Evolutionary conservation across 2,329 filamentous ascomycete genomes (phyloP).

Genomic region (Cordyceps fumosorosea): DNA sequence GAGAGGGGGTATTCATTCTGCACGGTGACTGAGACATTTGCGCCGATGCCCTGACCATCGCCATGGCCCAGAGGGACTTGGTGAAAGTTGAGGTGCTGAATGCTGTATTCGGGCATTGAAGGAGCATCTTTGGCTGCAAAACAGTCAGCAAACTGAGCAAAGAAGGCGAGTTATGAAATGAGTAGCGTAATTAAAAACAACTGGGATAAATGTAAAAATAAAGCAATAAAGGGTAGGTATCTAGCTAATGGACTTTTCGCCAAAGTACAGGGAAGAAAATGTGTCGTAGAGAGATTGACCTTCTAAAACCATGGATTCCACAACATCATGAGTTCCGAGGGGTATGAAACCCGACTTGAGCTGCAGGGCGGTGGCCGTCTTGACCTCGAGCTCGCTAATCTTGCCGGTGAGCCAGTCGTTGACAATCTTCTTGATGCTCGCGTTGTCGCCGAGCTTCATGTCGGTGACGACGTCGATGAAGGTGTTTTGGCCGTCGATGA

Average conservation of each 20-base stretch:
- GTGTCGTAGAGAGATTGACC: constrained; percentile 67
- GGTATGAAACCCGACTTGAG: constrained; percentile 74
- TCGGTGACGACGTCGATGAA: constrained; percentile 73
- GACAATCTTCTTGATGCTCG: constrained; percentile 71
- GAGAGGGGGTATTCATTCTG: constrained; percentile 74
- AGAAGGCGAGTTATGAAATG: constrained; percentile 13
- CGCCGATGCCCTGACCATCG: constrained; percentile 63
- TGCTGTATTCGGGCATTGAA: constrained; percentile 71
- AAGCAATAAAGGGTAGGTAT: constrained; percentile 12
- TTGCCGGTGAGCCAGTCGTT: constrained; percentile 84
- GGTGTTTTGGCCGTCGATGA: constrained; percentile 72
- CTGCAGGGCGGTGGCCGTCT: constrained; percentile 65
- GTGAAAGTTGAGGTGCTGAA: constrained; percentile 71
- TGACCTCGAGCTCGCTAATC: constrained; percentile 62
- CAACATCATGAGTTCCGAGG: constrained; percentile 69
- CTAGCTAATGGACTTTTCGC: constrained; percentile 42
- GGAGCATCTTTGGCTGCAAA: constrained; percentile 63
- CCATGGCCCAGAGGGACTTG: constrained; percentile 52
- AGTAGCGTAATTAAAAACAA: constrained; percentile 2
- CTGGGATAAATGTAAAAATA: constrained; percentile 7
- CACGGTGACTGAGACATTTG: constrained; percentile 67
- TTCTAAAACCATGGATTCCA: constrained; percentile 72
- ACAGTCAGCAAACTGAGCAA: constrained; percentile 26
- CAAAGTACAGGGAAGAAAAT: constrained; percentile 55
- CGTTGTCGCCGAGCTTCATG: constrained; percentile 66